phyloP scores from a whole-genome alignment of 768 basidiomycete genomes.

The Cyathus striatus region DNA sequence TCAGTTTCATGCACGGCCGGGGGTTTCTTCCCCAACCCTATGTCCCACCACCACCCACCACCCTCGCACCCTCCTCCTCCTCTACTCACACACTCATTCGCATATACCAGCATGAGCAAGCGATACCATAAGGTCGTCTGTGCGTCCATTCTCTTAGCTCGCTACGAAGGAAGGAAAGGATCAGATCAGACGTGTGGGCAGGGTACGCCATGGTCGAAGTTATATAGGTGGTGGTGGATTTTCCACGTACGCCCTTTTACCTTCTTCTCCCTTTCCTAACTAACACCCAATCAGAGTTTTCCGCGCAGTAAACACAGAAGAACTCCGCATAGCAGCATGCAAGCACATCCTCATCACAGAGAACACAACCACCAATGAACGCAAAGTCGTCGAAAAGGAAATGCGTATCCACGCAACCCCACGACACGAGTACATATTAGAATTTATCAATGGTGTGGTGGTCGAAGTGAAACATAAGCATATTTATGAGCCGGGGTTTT shows the following conservation, averaged over 20 bases:
- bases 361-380: constrained; percentile 58
- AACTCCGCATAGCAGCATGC: constrained; percentile 76
- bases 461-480: constrained; percentile 59
- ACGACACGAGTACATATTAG: constrained; percentile 76
- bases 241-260: constrained; percentile 78
- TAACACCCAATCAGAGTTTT: no score
- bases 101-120: no score
- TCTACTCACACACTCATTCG: no score
- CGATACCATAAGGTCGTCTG: constrained; percentile 40
- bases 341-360: constrained; percentile 70
- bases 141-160: constrained; percentile 15
- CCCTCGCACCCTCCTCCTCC: no score
- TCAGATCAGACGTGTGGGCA: constrained; percentile 16
- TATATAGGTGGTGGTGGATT: constrained; percentile 88
- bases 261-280: no score
- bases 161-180: neutral
- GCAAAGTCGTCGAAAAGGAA: constrained; percentile 89
- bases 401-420: constrained; percentile 82
- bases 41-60: no score
- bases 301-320: constrained; percentile 66
- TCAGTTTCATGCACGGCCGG: no score
- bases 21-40: no score
- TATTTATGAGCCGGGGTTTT: constrained; percentile 73
- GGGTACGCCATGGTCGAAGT: constrained; percentile 68
- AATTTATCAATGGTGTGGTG: constrained; percentile 74